Evolutionary conservation across 768 basidiomycete species (phyloP), one percentile per base, ranked within the genome.

Genomic region (Infundibulicybe gibba): DNA sequence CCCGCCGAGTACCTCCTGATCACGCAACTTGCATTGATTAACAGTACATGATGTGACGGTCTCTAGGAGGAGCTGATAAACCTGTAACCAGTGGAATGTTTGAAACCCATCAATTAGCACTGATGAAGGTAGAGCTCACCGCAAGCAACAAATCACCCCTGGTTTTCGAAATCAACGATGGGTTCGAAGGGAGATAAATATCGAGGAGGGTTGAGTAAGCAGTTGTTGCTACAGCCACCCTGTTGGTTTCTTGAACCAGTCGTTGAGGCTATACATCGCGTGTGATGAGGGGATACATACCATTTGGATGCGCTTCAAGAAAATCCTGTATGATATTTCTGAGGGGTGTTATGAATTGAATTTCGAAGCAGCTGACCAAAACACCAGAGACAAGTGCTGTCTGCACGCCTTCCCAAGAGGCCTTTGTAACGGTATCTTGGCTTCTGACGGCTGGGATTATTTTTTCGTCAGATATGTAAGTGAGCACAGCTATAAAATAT

Each of bases 41-140:
- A 46, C 57, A 14, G 58, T 49, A 42, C 77, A 68, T 10, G 61
- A 57, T 1, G 63, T 61, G 9, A 74, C 70, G 8, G 69, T 68
- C 44, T 81, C 82, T 11, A 68, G 72, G 9, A 86, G 63, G 2
- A 79, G 58, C 49, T 68, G 72, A 61, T 76, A 83, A 10, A 75
- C 73, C 83, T 85, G 45, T 39, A 32, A 53, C 33, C 43, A 49
- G n/a, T n/a, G n/a, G n/a, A n/a, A n/a, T n/a, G n/a, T n/a, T n/a
- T n/a, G n/a, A n/a, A n/a, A n/a, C n/a, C n/a, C n/a, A n/a, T n/a
- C n/a, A n/a, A n/a, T n/a, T n/a, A n/a, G n/a, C n/a, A n/a, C n/a
- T n/a, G 48, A n/a, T 32, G 35, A 50, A 53, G n/a, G n/a, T n/a
- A n/a, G n/a, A n/a, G 32, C 13, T 17, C n/a, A 44, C 32, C 17